Conservation (phyloP, 352 stramenopile species). For the Pythium periplocum region DNA sequence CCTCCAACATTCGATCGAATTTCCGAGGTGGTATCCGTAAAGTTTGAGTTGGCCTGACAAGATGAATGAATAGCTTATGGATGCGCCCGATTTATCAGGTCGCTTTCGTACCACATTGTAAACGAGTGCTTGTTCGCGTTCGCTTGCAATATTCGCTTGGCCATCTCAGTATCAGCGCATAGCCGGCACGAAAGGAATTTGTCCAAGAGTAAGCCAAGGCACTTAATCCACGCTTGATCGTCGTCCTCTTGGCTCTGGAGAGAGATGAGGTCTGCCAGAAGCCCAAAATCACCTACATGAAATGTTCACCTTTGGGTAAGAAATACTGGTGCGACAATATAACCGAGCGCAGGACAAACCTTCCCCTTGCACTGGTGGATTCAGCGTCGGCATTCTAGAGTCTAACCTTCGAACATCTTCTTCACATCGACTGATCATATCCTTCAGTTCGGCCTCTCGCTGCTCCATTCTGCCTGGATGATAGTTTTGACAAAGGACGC, state of each 20-base stretch:
- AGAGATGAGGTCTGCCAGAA: constrained; percentile 12
- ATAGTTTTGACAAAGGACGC: too few species aligned
- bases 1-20: constrained; percentile 4
- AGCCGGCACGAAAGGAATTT: constrained; percentile 15
- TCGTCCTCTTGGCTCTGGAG: neutral
- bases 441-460: neutral
- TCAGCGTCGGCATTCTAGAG: constrained; percentile 3
- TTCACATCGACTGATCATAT: constrained; percentile 2
- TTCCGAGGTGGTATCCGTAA: constrained; percentile 7
- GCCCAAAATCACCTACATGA: constrained; percentile 15
- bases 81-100: too few species aligned
- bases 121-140: constrained; percentile 13
- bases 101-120: constrained; percentile 15
- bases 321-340: neutral
- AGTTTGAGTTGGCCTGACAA: constrained; percentile 10
- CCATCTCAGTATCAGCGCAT: constrained; percentile 6
- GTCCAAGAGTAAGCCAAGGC: constrained; percentile 11
- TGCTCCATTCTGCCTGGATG: too few species aligned
- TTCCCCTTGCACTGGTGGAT: constrained; percentile 9
- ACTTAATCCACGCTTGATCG: constrained; percentile 1
- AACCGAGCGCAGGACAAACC: neutral
- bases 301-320: neutral
- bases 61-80: neutral
- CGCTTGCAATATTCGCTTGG: constrained; percentile 15
- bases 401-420: neutral